Evolutionary conservation across 2,329 filamentous ascomycete genomes (phyloP).

Genomic region (Fusarium sp.): DNA sequence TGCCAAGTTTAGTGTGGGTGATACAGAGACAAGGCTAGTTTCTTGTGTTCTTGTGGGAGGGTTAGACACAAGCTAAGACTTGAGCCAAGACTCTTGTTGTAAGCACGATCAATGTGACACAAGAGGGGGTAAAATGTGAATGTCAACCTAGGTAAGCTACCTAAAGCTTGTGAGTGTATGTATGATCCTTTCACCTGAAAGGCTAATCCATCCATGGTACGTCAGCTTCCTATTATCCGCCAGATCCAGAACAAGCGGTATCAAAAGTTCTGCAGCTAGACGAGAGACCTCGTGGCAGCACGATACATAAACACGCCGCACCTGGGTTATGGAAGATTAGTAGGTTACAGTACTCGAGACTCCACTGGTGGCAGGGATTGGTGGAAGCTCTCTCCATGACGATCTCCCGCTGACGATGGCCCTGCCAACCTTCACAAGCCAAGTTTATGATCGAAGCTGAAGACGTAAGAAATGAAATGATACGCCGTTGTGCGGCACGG

Average conservation of each 20-base stretch:
- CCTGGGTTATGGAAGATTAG: not conserved
- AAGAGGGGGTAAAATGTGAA: not conserved
- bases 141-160: not conserved
- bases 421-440: conserved; percentile 6
- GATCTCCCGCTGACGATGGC: conserved; percentile 44
- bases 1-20: conserved; percentile 23
- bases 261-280: not conserved
- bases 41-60: conserved; percentile 4
- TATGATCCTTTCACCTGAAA: not conserved
- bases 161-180: not conserved
- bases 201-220: not conserved
- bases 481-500: conserved; percentile 8
- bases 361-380: conserved; percentile 24
- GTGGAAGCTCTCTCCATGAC: conserved; percentile 17
- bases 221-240: not conserved
- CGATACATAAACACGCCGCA: not conserved
- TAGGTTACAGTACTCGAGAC: not conserved
- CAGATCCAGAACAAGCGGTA: not conserved
- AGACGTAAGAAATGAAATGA: not conserved
- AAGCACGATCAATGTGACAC: conserved; percentile 23
- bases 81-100: conserved; percentile 1
- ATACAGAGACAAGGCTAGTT: conserved; percentile 31
- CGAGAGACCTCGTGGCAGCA: conserved; percentile 6
- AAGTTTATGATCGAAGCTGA: not conserved
- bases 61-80: not conserved